Evolutionary conservation across 805 yeast species (phyloP).

Genomic region (Cyberlindnera maritima): DNA sequence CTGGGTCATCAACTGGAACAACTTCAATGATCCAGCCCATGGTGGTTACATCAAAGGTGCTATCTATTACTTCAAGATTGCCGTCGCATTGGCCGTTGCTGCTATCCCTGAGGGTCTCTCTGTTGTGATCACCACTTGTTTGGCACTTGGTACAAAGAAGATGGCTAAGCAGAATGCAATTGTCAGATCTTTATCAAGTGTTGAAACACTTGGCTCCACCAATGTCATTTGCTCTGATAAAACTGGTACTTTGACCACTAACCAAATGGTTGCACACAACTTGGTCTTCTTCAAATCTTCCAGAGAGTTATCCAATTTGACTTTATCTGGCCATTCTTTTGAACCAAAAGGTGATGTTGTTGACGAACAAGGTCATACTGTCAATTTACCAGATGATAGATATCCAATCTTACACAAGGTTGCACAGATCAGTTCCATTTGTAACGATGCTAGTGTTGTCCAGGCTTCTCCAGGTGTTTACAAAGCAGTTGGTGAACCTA

Average conservation of each 20-base stretch:
- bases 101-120: conserved; percentile 54
- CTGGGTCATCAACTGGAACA: conserved; percentile 41
- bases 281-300: conserved; percentile 30
- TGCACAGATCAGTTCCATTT: conserved; percentile 32
- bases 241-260: conserved; percentile 50
- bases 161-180: conserved; percentile 49
- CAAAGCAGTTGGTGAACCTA: conserved; percentile 48
- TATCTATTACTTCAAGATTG: conserved; percentile 47
- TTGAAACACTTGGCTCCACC: conserved; percentile 59
- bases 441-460: conserved; percentile 36
- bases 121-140: conserved; percentile 50
- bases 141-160: conserved; percentile 46
- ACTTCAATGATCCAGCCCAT: conserved; percentile 41
- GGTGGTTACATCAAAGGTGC: conserved; percentile 44
- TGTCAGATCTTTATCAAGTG: conserved; percentile 45
- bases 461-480: conserved; percentile 32
- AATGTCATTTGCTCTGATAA: conserved; percentile 46
- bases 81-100: conserved; percentile 49
- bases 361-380: conserved; percentile 23
- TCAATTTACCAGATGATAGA: conserved; percentile 33
- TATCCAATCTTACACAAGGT: conserved; percentile 33
- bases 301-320: conserved; percentile 32
- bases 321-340: conserved; percentile 37
- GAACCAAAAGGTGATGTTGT: conserved; percentile 29
- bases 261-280: conserved; percentile 44